Conservation (phyloP, 1,284 basidiomycete genomes). For the Pseudozyma tsukubaensis region DNA sequence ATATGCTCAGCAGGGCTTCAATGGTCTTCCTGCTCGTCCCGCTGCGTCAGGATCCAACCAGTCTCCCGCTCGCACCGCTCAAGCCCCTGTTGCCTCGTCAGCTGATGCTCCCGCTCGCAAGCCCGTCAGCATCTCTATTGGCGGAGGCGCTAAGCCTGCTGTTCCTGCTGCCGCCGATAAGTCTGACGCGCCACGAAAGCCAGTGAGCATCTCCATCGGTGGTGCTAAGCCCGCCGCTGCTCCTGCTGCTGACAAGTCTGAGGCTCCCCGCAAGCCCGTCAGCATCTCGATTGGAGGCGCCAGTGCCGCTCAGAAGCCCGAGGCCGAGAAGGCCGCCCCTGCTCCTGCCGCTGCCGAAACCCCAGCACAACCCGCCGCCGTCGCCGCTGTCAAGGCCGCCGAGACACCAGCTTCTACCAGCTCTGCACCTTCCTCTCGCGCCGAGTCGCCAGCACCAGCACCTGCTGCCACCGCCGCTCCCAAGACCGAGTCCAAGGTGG, state of each 20-base stretch:
- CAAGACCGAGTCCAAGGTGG: conserved; percentile 43
- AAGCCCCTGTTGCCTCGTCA: conserved; percentile 10
- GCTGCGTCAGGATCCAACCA: conserved; percentile 42
- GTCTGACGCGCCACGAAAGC: conserved; percentile 43
- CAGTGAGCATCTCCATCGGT: conserved; percentile 63
- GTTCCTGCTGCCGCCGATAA: conserved; percentile 26
- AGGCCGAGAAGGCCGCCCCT: conserved; percentile 23
- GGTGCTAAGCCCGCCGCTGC: conserved; percentile 47
- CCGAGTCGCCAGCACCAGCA: conserved; percentile 50
- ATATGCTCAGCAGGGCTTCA: conserved; percentile 41
- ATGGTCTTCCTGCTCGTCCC: conserved; percentile 48
- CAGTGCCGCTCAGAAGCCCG: conserved; percentile 38
- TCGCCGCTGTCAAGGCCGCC: conserved; percentile 51
- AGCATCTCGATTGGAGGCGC: conserved; percentile 64
- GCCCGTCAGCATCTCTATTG: conserved; percentile 66
- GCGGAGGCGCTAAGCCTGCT: conserved; percentile 53
- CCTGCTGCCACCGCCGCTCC: no score
- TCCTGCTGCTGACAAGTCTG: conserved; percentile 31
- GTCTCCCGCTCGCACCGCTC: conserved; percentile 29
- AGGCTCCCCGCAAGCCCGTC: conserved; percentile 38
- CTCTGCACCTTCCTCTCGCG: conserved; percentile 46
- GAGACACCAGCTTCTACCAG: conserved; percentile 35
- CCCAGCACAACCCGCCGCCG: conserved; percentile 40
- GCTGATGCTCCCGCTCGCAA: conserved; percentile 50
- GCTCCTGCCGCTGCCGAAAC: conserved; percentile 27